A percentile compares a stretch with the other conserved stretches of the same genome.
Evolutionary conservation across 140 eudicot species (phyloP).

Genomic region (Cichorium intybus): DNA sequence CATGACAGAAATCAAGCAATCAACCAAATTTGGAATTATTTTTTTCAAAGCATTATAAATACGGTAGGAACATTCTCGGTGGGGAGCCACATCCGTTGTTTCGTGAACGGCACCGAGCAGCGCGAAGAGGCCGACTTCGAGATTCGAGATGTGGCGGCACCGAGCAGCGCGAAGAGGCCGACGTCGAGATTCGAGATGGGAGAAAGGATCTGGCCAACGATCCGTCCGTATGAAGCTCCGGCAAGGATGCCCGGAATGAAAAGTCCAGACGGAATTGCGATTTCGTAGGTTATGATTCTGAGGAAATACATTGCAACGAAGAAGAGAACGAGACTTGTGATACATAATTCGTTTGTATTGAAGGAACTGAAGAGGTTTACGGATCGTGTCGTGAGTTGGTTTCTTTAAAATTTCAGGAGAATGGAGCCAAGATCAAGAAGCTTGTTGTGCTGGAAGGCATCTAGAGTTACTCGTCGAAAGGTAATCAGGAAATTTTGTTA

Average conservation of each 20-base stretch:
- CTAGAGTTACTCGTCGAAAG: slow-evolving; percentile 61
- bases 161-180: slow-evolving; percentile 80
- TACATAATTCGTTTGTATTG: slow-evolving; percentile 48
- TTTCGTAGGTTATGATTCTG: slow-evolving; percentile 87
- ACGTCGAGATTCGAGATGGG: slow-evolving; percentile 62
- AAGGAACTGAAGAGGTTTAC: slow-evolving; percentile 65
- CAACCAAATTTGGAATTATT: no score
- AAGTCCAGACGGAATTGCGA: slow-evolving; percentile 92
- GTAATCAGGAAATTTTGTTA: no score
- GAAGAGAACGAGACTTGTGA: slow-evolving; percentile 62
- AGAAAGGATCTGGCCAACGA: slow-evolving; percentile 53
- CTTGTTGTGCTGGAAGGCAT: slow-evolving; percentile 84
- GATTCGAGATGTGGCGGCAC: slow-evolving; percentile 98
- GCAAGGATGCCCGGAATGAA: slow-evolving; percentile 94
- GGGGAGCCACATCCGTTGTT: no score
- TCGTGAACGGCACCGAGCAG: no score
- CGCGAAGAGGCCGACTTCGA: no score
- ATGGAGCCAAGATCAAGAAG: slow-evolving; percentile 87
- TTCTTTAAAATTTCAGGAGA: slow-evolving; percentile 48
- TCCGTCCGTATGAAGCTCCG: no score
- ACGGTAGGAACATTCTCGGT: no score
- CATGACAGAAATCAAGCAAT: no score
- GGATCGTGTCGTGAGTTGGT: slow-evolving; percentile 57
- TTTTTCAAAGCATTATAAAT: no score
- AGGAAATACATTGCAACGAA: slow-evolving; percentile 57